These are phyloP conservation scores for Lobulomyces angularis DNA, from an alignment of 192 early-diverging fungal genomes.

Conservation along the genomic window DNA sequence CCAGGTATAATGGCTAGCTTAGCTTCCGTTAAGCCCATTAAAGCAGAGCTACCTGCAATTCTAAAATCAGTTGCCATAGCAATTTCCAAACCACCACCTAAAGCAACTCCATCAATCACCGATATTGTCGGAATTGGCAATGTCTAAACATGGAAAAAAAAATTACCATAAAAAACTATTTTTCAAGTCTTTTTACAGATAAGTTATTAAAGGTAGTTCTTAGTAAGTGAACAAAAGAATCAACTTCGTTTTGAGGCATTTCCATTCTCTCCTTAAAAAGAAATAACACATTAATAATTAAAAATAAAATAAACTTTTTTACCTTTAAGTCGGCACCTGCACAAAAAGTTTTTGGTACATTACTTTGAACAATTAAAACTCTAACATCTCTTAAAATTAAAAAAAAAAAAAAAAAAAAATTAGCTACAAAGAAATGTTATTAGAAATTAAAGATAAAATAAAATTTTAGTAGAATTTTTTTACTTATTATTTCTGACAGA, in stretches of 20 bases:
- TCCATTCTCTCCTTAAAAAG: constrained; percentile 55
- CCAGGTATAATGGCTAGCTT: constrained; percentile 91
- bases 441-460: not conserved
- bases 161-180: not conserved
- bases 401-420: not conserved
- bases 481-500: constrained; percentile 52
- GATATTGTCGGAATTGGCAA: constrained; percentile 89
- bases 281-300: not conserved
- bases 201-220: constrained; percentile 58
- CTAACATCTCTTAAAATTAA: constrained; percentile 37
- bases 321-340: constrained; percentile 91
- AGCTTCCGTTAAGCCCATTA: constrained; percentile 85
- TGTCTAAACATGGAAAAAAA: constrained; percentile 23
- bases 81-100: constrained; percentile 88
- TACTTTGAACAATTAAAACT: constrained; percentile 68
- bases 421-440: no score
- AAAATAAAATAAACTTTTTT: not conserved
- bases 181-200: not conserved
- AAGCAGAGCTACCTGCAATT: constrained; percentile 61
- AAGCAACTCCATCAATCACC: constrained; percentile 80
- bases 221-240: constrained; percentile 67
- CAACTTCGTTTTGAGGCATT: constrained; percentile 67
- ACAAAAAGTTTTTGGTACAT: constrained; percentile 76
- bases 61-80: constrained; percentile 82
- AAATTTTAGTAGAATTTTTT: not conserved